Evolutionary conservation across 768 basidiomycete species (phyloP), one percentile per base, ranked within the genome.

Genomic region (Xerocomus spinulosus): DNA sequence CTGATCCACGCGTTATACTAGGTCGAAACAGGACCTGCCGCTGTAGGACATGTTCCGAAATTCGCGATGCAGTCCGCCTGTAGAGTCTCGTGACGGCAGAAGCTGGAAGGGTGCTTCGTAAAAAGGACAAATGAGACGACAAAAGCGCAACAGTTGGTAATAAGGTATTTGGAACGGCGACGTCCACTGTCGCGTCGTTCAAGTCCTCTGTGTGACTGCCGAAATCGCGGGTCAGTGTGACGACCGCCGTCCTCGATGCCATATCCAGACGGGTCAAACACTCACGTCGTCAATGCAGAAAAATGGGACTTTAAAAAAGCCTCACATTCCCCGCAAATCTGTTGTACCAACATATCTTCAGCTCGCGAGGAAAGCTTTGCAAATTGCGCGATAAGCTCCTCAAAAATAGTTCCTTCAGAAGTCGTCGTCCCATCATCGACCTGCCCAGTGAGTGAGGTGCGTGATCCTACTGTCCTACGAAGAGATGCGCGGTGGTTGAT

Each of bases 321-420:
- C 65, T 94, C 87, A 39, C 95, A 82, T 64, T 99, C 96, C 3
- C 78, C 77, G 42, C 80, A 86, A 14, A 93, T 74, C 57, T 90
- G 87, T 53, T 86, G 83, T 14, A 91, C 79, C 29, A 93, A 77
- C 80, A 97, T 87, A 43, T 89, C 87, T 61, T 96, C 91, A 4
- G 90, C 82, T n/a, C 92, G 78, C 9, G 67, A 70, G 2, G 75
- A 73, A 21, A 92, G 68, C 10, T 70, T 73, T 18, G 68, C 69
- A 57, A 90, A 97, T 54, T 77, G 76, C 2, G 71, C 63, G n/a
- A 87, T 69, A 44, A 92, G 72, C 53, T 81, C 79, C 46, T 92
- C 85, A 56, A 97, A 96, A 9, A 96, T 76, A 1, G 88, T 88
- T 32, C 78, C 81, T 47, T 79, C 75, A 2, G 75, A 72, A 4